Evolutionary conservation across 2,329 filamentous ascomycete species (phyloP).

Genomic region (Fusarium torulosum): DNA sequence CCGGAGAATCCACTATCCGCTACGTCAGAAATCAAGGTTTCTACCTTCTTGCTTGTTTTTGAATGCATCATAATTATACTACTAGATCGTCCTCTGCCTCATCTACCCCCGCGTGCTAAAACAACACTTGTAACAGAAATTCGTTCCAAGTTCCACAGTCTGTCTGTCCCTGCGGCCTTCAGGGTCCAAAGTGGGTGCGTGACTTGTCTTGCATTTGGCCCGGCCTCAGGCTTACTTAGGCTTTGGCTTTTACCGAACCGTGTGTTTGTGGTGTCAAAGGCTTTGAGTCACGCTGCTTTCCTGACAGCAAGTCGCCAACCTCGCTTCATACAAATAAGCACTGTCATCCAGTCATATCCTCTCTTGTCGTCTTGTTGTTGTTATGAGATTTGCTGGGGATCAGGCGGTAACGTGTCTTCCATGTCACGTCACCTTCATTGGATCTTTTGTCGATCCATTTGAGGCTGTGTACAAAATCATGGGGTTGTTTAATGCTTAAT

Average conservation of each 20-base stretch:
- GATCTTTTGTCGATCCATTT: constrained; percentile 33
- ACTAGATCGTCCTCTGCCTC: neutral
- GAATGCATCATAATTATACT: neutral
- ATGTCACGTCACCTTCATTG: constrained; percentile 35
- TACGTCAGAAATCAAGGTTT: constrained; percentile 12
- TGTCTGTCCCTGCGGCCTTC: constrained; percentile 16
- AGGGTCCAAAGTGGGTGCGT: constrained; percentile 20
- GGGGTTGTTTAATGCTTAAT: constrained; percentile 20
- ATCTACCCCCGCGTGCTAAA: constrained; percentile 10
- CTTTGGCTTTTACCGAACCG: neutral
- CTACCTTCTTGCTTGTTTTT: neutral
- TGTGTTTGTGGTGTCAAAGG: constrained; percentile 6
- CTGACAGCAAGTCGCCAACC: constrained; percentile 15
- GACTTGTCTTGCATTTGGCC: neutral
- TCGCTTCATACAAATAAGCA: constrained; percentile 9
- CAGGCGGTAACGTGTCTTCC: constrained; percentile 18
- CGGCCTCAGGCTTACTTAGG: no score
- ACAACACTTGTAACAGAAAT: constrained; percentile 29
- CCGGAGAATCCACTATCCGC: constrained; percentile 5
- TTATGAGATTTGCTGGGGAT: neutral
- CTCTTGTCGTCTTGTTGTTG: constrained; percentile 1
- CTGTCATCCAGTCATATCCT: constrained; percentile 14
- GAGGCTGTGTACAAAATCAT: constrained; percentile 34
- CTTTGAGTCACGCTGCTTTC: neutral
- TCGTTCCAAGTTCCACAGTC: constrained; percentile 11